Base-by-base conservation (phyloP, 345 rosid genomes). In the Salix arbutifolia region DNA sequence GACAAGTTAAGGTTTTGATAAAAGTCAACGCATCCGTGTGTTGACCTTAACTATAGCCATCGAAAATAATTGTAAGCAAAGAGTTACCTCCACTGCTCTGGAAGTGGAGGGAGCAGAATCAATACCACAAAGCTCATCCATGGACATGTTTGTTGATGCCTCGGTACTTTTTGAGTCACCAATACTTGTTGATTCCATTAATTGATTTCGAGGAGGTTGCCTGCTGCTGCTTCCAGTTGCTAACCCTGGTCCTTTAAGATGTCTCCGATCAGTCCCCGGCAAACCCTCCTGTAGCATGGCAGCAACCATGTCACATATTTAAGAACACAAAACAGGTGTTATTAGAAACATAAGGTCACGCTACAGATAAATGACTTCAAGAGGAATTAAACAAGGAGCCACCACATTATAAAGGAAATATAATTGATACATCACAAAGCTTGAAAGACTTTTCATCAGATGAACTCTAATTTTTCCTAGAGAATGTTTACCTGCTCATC, bases 101-200 rank as follows among this genome's bases (percentile, higher is more conserved):
- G 99, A 96, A 76, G 95, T 86, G 21, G 98, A 91, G 4, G 96
- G 92, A 72, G 86, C 86, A 72, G 96, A 91, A 83, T 92, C 94
- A 65, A 85, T 88, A 64, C 86, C 86, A 74, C 89, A 79, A 42
- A 88, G 84, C 67, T 96, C 94, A 76, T 96, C 92, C 86, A 87
- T n/a, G 19, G 90, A 86, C 73, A 84, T 65, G 78, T 83, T 90
- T 11, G 91, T 79, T 25, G 91, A 90, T 60, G 91, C 91, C 83
- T 96, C 97, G 0, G 87, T 86, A 81, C 87, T 91, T 86, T 87
- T 93, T 1, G 94, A 91, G 83, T 90, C 97, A 14, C 83, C 90
- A 72, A 81, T 69, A 83, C 82, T 94, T 37, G 89, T 82, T 61
- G 90, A 77, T 74, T 90, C 97, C 76, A 81, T 73, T 73, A 84